Evolutionary conservation across 2,329 filamentous ascomycete genomes (phyloP).

Genomic region (Penicillium sp.): DNA sequence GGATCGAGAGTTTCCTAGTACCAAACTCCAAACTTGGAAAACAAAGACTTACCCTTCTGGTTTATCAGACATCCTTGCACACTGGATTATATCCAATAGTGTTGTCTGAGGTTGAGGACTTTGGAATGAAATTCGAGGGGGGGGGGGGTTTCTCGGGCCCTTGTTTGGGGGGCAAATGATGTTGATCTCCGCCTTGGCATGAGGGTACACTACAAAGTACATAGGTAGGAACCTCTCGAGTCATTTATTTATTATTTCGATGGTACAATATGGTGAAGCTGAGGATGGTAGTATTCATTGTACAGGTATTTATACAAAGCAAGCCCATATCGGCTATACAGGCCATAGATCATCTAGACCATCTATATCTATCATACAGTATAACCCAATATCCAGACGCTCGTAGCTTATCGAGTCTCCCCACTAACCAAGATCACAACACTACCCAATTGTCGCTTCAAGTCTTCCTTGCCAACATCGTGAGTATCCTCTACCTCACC

Average conservation of each 20-base stretch:
- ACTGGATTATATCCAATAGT: background rate
- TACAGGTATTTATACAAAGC: slow-evolving; percentile 5
- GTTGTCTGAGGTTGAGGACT: background rate
- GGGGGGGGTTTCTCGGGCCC: background rate
- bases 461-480: slow-evolving; percentile 89
- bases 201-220: background rate
- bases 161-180: slow-evolving; percentile 13
- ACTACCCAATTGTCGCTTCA: slow-evolving; percentile 83
- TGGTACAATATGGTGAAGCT: background rate
- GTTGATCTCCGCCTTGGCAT: slow-evolving; percentile 14
- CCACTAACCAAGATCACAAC: slow-evolving; percentile 78
- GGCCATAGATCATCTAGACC: background rate
- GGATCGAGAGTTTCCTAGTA: background rate
- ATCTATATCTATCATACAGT: slow-evolving; percentile 13
- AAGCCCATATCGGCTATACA: background rate
- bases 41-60: slow-evolving; percentile 26
- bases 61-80: slow-evolving; percentile 22
- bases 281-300: background rate
- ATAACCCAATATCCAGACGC: slow-evolving; percentile 1
- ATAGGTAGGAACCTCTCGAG: background rate
- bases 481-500: slow-evolving; percentile 98
- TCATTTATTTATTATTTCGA: background rate
- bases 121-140: background rate
- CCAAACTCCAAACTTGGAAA: background rate
- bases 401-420: slow-evolving; percentile 29